These are phyloP conservation scores for Rubroboletus satanas DNA, from an alignment of 768 basidiomycete genomes.

Conservation along the genomic window DNA sequence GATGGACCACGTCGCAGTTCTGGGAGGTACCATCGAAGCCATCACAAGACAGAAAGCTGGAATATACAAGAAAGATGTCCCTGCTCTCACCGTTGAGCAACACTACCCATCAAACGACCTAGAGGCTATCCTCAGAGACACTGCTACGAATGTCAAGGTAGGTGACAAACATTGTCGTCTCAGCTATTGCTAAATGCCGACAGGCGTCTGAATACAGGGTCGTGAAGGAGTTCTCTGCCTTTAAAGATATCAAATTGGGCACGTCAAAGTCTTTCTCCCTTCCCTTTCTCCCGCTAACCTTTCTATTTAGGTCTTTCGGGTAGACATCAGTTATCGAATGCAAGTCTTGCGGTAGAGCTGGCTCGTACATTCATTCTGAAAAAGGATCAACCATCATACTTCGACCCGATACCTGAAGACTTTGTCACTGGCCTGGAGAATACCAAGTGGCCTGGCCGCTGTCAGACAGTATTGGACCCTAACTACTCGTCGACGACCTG, in stretches of 20 bases:
- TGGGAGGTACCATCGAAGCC: constrained; percentile 84
- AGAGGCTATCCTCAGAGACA: constrained; percentile 59
- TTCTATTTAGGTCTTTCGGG: constrained; percentile 70
- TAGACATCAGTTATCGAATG: constrained; percentile 82
- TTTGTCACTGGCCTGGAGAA: constrained; percentile 62
- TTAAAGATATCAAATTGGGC: constrained; percentile 64
- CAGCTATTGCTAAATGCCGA: neutral
- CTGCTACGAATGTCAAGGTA: constrained; percentile 67
- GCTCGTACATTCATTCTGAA: constrained; percentile 57
- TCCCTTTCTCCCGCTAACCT: constrained; percentile 1
- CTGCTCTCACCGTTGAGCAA: constrained; percentile 82
- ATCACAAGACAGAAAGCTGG: constrained; percentile 97
- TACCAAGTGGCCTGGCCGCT: constrained; percentile 91
- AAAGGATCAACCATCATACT: constrained; percentile 16
- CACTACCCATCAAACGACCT: constrained; percentile 68
- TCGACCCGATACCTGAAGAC: constrained; percentile 40
- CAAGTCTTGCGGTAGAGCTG: constrained; percentile 76
- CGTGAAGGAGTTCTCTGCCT: constrained; percentile 47
- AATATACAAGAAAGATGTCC: constrained; percentile 91
- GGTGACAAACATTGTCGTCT: constrained; percentile 3
- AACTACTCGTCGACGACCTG: constrained; percentile 53
- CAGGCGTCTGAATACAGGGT: constrained; percentile 70
- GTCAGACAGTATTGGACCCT: constrained; percentile 77
- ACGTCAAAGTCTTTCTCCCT: constrained; percentile 9
- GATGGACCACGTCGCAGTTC: constrained; percentile 82